phyloP scores from a whole-genome alignment of 441 rosid species.

The Pelargonium myrrhifolium region DNA sequence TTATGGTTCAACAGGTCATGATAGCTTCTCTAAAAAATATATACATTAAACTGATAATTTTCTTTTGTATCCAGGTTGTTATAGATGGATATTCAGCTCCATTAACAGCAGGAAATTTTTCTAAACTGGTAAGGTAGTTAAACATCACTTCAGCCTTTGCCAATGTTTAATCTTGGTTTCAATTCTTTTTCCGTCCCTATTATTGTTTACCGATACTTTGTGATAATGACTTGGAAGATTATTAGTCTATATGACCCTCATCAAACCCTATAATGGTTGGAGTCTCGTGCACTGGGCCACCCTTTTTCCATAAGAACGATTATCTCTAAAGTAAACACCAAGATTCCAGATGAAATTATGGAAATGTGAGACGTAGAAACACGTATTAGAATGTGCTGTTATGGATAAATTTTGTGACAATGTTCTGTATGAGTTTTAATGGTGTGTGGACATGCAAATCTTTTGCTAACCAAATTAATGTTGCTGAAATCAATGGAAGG shows the following conservation, averaged over 20 bases:
- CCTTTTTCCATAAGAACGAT: neutral
- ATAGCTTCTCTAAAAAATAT: neutral
- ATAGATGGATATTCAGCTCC: slow-evolving; percentile 96
- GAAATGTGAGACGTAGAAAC: neutral
- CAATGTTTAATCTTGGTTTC: neutral
- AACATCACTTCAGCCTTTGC: slow-evolving; percentile 32
- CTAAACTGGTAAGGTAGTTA: slow-evolving; percentile 94
- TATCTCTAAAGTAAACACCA: neutral
- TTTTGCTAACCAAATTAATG: neutral
- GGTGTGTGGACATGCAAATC: neutral
- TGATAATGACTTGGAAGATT: neutral
- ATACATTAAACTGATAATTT: slow-evolving; percentile 7
- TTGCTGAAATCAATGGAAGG: neutral
- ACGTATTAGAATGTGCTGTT: neutral
- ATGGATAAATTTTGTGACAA: neutral
- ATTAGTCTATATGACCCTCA: neutral
- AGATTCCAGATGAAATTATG: neutral
- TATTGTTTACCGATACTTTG: neutral
- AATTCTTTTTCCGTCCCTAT: neutral
- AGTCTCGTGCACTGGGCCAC: too few species aligned
- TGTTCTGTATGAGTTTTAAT: neutral
- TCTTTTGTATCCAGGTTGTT: slow-evolving; percentile 43
- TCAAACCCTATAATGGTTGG: too few species aligned
- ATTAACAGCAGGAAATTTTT: slow-evolving; percentile 77
- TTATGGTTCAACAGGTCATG: slow-evolving; percentile 1